Percentiles rank a stretch among this genome's conserved stretches.
phyloP scores from a whole-genome alignment of 345 rosid species.

The Camelina sativa region DNA sequence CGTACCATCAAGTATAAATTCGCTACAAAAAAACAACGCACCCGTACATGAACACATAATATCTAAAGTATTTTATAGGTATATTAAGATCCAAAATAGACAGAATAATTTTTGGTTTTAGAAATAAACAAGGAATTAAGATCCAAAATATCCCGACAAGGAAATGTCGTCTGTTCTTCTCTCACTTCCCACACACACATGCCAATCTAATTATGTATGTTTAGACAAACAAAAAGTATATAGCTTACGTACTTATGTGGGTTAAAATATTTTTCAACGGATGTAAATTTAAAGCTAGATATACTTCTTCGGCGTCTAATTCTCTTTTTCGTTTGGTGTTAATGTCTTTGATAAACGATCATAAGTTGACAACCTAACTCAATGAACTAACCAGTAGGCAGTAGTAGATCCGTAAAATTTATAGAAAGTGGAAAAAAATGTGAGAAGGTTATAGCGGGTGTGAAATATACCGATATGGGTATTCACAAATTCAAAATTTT shows the following conservation, averaged over 20 bases:
- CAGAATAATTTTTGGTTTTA: neutral
- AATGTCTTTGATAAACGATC: no score
- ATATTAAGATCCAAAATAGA: neutral
- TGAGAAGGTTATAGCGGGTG: no score
- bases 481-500: neutral
- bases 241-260: no score
- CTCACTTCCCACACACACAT: conserved; percentile 5
- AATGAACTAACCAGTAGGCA: no score
- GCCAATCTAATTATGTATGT: neutral
- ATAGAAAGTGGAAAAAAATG: no score
- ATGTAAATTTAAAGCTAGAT: no score
- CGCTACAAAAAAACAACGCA: neutral
- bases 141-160: conserved; percentile 7
- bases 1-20: neutral
- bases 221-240: neutral
- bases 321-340: no score
- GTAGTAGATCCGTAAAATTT: no score
- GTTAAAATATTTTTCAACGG: no score
- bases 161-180: neutral
- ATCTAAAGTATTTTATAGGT: neutral
- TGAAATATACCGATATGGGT: neutral
- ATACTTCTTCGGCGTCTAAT: neutral
- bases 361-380: no score
- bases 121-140: neutral
- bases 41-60: neutral